Evolutionary conservation across 495 filamentous ascomycete species (phyloP), one percentile per base, ranked within the genome.

Genomic region (Gamarada debralockiae): DNA sequence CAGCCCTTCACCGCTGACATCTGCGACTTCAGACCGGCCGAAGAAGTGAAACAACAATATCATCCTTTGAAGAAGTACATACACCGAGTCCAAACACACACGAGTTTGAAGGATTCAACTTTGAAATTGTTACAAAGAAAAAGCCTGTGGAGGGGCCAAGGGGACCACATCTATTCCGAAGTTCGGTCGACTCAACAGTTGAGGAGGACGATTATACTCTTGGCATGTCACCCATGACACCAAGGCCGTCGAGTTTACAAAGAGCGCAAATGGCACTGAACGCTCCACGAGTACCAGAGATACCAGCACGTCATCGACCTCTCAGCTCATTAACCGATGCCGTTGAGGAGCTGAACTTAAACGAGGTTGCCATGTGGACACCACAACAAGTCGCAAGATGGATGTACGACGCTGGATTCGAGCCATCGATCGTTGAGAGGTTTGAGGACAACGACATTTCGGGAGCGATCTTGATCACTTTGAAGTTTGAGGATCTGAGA

Each of bases 401-500:
- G 87, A 86, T 97, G 86, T 74, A 78, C 21, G 81, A 78, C 41
- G 70, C 75, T 1, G 84, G 86, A 5, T 81, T 89, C 57, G 90
- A 97, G 48, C 69, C 79, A 10, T 68, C 73, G 0, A 71, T 91
- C 34, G 78, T 92, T n/a, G 81, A 95, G 47, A 87, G 84, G 60
- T 97, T 98, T 58, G 75, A 87, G 50, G 74, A 79, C 56, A 92
- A 98, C 67, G 93, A 98, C 63, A 97, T 98, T 65, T 85, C 84
- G 20, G 93, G 93, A 0, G 70, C 82, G 2, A 83, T 97, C 44
- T 74, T 98, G 1, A 80, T 92, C 21, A 84, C 87, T 14, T 72
- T 98, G n/a, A 86, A 95, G 62, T 81, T 88, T 58, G 89, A 96
- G 29, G 91, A 97, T 62, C 74, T 98, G n/a, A 90, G 91, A 62